Evolutionary conservation across 352 stramenopile species (phyloP).

Genomic region (Pythium brachiatum): DNA sequence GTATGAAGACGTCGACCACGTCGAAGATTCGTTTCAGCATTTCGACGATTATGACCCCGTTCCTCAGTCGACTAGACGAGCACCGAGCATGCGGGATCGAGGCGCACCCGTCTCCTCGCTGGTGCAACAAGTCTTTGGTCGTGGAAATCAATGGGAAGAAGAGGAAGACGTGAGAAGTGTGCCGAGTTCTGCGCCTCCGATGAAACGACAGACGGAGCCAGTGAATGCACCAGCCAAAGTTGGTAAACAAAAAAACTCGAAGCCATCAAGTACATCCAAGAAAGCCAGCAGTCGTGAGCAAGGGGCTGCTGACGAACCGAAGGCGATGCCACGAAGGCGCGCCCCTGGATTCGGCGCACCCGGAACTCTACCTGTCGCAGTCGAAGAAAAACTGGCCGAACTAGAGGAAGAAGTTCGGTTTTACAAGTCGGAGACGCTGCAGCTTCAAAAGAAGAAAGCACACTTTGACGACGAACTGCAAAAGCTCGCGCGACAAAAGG

Average conservation of each 20-base stretch:
- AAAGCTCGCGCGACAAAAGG: conserved; percentile 48
- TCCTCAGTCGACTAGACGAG: background rate
- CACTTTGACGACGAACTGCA: conserved; percentile 62
- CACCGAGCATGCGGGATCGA: background rate
- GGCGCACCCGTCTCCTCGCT: conserved; percentile 46
- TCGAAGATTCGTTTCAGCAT: background rate
- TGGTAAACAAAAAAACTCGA: background rate
- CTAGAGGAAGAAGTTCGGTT: conserved; percentile 85
- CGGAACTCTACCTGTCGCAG: conserved; percentile 43
- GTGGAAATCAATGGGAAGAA: background rate
- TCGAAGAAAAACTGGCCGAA: conserved; percentile 82
- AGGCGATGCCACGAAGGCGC: background rate
- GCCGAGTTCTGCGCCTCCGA: background rate
- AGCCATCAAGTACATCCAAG: background rate
- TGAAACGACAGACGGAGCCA: background rate
- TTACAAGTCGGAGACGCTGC: conserved; percentile 80
- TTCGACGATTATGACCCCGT: conserved; percentile 1
- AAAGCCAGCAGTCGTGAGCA: background rate
- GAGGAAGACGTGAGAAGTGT: background rate
- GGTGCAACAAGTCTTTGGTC: conserved; percentile 59
- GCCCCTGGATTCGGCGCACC: background rate
- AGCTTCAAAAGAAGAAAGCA: conserved; percentile 70
- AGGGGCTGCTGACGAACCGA: background rate
- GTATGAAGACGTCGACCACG: conserved; percentile 2
- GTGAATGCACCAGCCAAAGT: background rate